phyloP scores from a whole-genome alignment of 768 basidiomycete species.

The Cytidiella melzeri region DNA sequence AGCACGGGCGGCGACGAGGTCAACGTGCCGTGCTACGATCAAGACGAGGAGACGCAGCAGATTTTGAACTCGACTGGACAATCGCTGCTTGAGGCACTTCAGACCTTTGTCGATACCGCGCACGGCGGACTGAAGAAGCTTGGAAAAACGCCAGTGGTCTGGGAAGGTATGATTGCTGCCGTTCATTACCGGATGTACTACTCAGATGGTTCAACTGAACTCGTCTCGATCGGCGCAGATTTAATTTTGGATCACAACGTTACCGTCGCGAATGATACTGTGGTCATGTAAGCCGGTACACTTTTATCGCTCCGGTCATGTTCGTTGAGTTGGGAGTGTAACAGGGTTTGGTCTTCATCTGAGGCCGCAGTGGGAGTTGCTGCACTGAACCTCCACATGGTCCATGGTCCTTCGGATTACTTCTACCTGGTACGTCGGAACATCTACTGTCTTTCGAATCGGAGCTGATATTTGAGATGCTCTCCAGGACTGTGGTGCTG shows the following conservation, averaged over 20 bases:
- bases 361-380: slow-evolving; percentile 53
- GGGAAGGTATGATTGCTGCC: slow-evolving; percentile 29
- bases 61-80: slow-evolving; percentile 26
- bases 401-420: slow-evolving; percentile 69
- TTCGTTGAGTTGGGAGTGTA: too few species aligned
- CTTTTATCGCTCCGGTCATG: too few species aligned
- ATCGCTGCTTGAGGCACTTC: slow-evolving; percentile 35
- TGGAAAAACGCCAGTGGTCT: slow-evolving; percentile 46
- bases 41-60: slow-evolving; percentile 30
- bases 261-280: slow-evolving; percentile 32
- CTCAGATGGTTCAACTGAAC: not conserved
- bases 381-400: slow-evolving; percentile 50
- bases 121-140: slow-evolving; percentile 25
- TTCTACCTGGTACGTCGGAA: slow-evolving; percentile 68
- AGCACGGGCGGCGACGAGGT: slow-evolving; percentile 46
- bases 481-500: slow-evolving; percentile 58
- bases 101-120: slow-evolving; percentile 29
- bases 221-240: slow-evolving; percentile 12
- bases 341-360: slow-evolving; percentile 73
- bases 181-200: not conserved
- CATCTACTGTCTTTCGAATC: not conserved
- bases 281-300: slow-evolving; percentile 49
- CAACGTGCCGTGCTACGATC: slow-evolving; percentile 34
- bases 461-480: not conserved
- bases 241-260: slow-evolving; percentile 35